Percentiles rank a stretch among this genome's conserved stretches.
Conservation (phyloP, 2,329 filamentous ascomycete genomes). For the Trichoderma atrobrunneum region DNA sequence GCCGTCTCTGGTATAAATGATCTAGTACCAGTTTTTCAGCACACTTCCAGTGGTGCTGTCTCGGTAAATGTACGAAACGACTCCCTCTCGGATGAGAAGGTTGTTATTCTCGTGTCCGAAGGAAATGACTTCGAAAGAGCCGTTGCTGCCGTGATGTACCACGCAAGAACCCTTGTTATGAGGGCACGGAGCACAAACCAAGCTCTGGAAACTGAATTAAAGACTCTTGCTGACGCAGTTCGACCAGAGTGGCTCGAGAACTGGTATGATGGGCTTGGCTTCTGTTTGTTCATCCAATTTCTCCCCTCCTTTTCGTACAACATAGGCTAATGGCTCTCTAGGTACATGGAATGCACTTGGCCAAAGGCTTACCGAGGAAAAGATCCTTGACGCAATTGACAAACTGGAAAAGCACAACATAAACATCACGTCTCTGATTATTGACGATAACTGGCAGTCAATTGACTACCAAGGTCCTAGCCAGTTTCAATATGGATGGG, state of each 20-base stretch:
- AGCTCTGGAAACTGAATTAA: slow-evolving; percentile 46
- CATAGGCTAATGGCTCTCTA: slow-evolving; percentile 27
- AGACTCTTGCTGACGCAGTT: slow-evolving; percentile 47
- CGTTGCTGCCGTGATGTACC: slow-evolving; percentile 79
- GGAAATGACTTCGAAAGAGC: slow-evolving; percentile 72
- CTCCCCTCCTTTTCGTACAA: background rate
- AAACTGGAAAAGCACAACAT: slow-evolving; percentile 69
- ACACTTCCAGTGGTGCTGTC: slow-evolving; percentile 63
- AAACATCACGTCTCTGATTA: slow-evolving; percentile 80
- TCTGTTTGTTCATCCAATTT: slow-evolving; percentile 57
- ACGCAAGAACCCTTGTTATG: slow-evolving; percentile 61
- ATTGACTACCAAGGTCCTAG: slow-evolving; percentile 53
- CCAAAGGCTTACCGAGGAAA: slow-evolving; percentile 75
- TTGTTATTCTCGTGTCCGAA: slow-evolving; percentile 66
- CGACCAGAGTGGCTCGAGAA: slow-evolving; percentile 70
- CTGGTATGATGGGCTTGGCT: slow-evolving; percentile 91
- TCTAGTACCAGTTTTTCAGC: slow-evolving; percentile 66
- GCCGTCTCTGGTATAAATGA: slow-evolving; percentile 73
- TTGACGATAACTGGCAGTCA: slow-evolving; percentile 96
- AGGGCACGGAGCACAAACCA: slow-evolving; percentile 42
- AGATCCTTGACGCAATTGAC: slow-evolving; percentile 72
- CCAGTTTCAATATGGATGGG: slow-evolving; percentile 65
- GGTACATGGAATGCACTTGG: slow-evolving; percentile 93
- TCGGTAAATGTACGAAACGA: slow-evolving; percentile 72
- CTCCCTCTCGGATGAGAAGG: slow-evolving; percentile 49